A percentile compares a stretch with the other conserved stretches of the same genome.
These are phyloP conservation scores for Geranium rotundifolium DNA, from an alignment of 345 rosid species.

Conservation along the genomic window DNA sequence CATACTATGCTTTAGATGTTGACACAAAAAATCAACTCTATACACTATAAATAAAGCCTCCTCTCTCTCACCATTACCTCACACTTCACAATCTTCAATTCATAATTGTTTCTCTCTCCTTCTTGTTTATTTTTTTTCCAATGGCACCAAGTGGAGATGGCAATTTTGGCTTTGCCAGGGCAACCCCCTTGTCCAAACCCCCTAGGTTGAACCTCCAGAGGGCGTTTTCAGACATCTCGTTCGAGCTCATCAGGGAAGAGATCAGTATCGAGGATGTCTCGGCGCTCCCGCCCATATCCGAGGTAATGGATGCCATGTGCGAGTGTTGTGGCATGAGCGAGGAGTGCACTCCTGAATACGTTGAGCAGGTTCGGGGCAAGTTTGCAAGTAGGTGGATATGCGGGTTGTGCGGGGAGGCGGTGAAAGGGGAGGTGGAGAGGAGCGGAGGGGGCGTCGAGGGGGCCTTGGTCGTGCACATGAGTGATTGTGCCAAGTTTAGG, in stretches of 20 bases:
- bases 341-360: constrained; percentile 78
- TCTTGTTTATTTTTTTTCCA: too few species aligned
- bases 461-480: constrained; percentile 65
- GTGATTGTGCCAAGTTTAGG: constrained; percentile 63
- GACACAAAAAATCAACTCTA: too few species aligned
- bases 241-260: constrained; percentile 31
- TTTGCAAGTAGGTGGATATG: constrained; percentile 76
- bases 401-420: constrained; percentile 82
- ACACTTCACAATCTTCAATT: too few species aligned
- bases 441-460: constrained; percentile 40
- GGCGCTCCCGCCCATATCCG: constrained; percentile 44
- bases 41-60: too few species aligned
- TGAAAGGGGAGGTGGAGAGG: constrained; percentile 76
- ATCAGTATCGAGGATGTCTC: constrained; percentile 1
- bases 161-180: constrained; percentile 13
- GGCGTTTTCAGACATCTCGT: constrained; percentile 53
- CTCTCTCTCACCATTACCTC: too few species aligned
- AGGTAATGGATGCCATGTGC: constrained; percentile 69
- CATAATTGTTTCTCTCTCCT: too few species aligned
- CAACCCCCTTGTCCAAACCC: constrained; percentile 37
- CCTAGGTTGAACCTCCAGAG: constrained; percentile 46
- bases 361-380: constrained; percentile 46
- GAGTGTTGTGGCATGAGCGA: constrained; percentile 91
- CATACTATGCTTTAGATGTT: too few species aligned
- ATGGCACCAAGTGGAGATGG: constrained; percentile 67